phyloP scores from a whole-genome alignment of 2,329 filamentous ascomycete species.

The Hortaea sp. region DNA sequence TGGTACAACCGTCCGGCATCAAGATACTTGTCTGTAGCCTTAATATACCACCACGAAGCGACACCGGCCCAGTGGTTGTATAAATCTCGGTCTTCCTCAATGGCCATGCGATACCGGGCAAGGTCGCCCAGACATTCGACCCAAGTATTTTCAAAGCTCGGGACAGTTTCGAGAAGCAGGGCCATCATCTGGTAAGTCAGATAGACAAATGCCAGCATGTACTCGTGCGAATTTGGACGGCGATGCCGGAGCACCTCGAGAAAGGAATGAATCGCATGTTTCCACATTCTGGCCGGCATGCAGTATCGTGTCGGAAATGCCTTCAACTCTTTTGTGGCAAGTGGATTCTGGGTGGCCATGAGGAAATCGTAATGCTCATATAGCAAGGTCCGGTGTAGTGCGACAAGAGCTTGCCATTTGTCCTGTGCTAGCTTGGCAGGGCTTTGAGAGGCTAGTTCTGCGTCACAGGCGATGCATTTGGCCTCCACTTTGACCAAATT shows the following conservation, averaged over 20 bases:
- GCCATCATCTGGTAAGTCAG: slow-evolving; percentile 85
- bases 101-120: slow-evolving; percentile 78
- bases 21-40: slow-evolving; percentile 67
- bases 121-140: slow-evolving; percentile 87
- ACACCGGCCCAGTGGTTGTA: slow-evolving; percentile 71
- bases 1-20: slow-evolving; percentile 74
- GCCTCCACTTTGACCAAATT: slow-evolving; percentile 78
- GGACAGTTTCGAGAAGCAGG: slow-evolving; percentile 73
- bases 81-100: slow-evolving; percentile 66
- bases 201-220: slow-evolving; percentile 88
- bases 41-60: slow-evolving; percentile 72
- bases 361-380: slow-evolving; percentile 50
- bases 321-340: slow-evolving; percentile 57
- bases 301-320: slow-evolving; percentile 68
- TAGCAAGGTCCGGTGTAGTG: slow-evolving; percentile 59
- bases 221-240: slow-evolving; percentile 67
- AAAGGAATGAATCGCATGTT: slow-evolving; percentile 63
- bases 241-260: slow-evolving; percentile 50
- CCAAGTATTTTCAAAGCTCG: slow-evolving; percentile 78
- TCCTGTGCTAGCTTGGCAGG: slow-evolving; percentile 44
- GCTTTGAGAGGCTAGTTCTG: slow-evolving; percentile 46
- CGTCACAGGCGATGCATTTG: slow-evolving; percentile 77
- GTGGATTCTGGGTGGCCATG: slow-evolving; percentile 75
- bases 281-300: slow-evolving; percentile 93
- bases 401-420: slow-evolving; percentile 78